A percentile compares a stretch with the other conserved stretches of the same genome.
Evolutionary conservation across 2,329 filamentous ascomycete species (phyloP).

Genomic region (Fusarium humuli): DNA sequence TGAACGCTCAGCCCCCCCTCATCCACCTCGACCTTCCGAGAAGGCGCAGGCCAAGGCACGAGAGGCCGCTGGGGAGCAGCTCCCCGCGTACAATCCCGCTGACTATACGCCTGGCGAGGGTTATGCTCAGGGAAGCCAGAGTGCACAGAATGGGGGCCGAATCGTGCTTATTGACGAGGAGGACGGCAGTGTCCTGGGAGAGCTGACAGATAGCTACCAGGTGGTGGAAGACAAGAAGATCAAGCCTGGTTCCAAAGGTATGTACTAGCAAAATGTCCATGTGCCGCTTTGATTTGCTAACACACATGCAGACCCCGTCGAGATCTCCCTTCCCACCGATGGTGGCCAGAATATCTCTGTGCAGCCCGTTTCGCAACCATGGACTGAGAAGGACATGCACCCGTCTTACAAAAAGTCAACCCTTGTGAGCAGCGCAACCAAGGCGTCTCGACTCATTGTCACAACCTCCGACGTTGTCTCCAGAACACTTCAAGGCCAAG

Average conservation of each 20-base stretch:
- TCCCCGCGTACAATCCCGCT: slow-evolving; percentile 81
- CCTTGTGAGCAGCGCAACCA: slow-evolving; percentile 86
- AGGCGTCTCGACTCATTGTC: slow-evolving; percentile 90
- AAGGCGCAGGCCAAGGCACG: slow-evolving; percentile 56
- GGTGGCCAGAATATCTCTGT: slow-evolving; percentile 74
- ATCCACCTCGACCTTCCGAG: slow-evolving; percentile 49
- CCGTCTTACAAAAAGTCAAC: slow-evolving; percentile 92
- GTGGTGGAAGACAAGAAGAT: slow-evolving; percentile 81
- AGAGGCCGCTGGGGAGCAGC: slow-evolving; percentile 57
- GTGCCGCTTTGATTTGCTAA: slow-evolving; percentile 3
- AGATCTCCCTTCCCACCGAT: slow-evolving; percentile 78
- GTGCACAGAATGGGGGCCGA: slow-evolving; percentile 68
- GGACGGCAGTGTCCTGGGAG: slow-evolving; percentile 93
- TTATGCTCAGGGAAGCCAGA: slow-evolving; percentile 74
- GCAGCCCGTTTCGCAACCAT: slow-evolving; percentile 74
- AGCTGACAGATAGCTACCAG: slow-evolving; percentile 84
- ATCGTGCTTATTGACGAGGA: slow-evolving; percentile 96
- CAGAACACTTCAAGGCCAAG: slow-evolving; percentile 80
- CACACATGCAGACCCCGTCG: slow-evolving; percentile 72
- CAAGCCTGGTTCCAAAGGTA: slow-evolving; percentile 91
- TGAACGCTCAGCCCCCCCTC: slow-evolving; percentile 79
- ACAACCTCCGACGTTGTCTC: slow-evolving; percentile 85
- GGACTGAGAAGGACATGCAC: slow-evolving; percentile 82
- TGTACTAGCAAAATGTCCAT: background rate
- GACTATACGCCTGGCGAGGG: slow-evolving; percentile 83